Evolutionary conservation across 257 asterid species (phyloP), one percentile per base, ranked within the genome.

Genomic region (Solanum dulcamara): DNA sequence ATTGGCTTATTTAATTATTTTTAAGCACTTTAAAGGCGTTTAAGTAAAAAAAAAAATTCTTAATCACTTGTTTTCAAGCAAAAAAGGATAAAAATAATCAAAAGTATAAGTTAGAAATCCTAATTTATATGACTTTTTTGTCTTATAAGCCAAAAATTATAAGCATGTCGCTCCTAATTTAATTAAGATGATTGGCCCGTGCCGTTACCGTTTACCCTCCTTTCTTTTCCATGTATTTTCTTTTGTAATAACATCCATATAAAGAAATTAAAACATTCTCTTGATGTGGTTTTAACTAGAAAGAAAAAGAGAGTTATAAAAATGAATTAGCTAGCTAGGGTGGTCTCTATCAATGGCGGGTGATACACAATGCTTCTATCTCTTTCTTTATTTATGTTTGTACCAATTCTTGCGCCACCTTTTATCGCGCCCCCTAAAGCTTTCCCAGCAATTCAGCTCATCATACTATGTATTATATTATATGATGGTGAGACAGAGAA

Each of bases 381-480:
- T 24, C 18, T 18, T 4, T 74, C 57, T 70, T 72, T 38, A 53
- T 57, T 22, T 87, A 37, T 75, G 17, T 26, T 44, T 48, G 42
- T 81, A 88, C 92, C 91, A 85, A 59, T 87, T 92, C n/a, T 88
- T 89, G 89, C 90, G 94, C 93, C 97, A 89, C 91, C 92, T 77
- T 87, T 90, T 92, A 88, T 84, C 84, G 80, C 85, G 90, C 86
- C 14, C 89, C 84, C 46, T 68, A 68, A 90, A 89, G 81, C 97
- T 94, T 94, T 89, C 84, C 90, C 95, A 80, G 86, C 97, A 94
- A 92, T 94, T 93, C 92, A 83, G 90, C 90, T 74, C 80, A 88
- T 74, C 80, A 88, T 37, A 88, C 92, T 40, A 51, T 18, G n/a
- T n/a, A n/a, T n/a, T n/a, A n/a, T 51, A 44, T 50, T 22, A 10